Conservation (phyloP, 495 filamentous ascomycete genomes). For the Usnea hakonensis region DNA sequence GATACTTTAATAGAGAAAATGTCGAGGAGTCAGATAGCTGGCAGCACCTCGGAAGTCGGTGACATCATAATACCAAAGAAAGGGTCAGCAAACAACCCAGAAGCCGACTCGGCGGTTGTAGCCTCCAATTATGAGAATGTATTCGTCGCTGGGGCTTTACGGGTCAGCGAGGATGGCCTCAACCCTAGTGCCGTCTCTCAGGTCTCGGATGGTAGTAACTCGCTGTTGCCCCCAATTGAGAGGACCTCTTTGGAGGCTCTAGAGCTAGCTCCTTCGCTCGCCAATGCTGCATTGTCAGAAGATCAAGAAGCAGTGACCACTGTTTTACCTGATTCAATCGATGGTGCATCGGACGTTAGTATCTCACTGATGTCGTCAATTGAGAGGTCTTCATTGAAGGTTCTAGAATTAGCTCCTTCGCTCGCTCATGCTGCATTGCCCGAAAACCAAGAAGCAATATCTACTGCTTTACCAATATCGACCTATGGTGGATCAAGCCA, state of each 20-base stretch:
- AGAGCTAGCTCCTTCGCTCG: neutral
- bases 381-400: neutral
- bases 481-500: no score
- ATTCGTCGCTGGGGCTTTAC: neutral
- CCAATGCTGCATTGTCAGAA: neutral
- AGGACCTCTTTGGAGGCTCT: neutral
- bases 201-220: neutral
- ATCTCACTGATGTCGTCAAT: no score
- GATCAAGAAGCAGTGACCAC: neutral
- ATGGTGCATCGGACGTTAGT: neutral
- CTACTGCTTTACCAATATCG: no score
- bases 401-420: neutral
- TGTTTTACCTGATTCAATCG: neutral
- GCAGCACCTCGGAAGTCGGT: neutral
- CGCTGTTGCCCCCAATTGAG: neutral
- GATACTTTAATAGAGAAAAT: neutral
- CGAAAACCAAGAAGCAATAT: neutral
- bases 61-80: neutral
- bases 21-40: neutral
- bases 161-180: neutral
- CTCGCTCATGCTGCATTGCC: neutral
- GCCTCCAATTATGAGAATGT: neutral
- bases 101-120: neutral
- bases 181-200: neutral
- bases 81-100: no score